Conservation (phyloP, 2,329 filamentous ascomycete genomes). For the Ascochyta lentis region DNA sequence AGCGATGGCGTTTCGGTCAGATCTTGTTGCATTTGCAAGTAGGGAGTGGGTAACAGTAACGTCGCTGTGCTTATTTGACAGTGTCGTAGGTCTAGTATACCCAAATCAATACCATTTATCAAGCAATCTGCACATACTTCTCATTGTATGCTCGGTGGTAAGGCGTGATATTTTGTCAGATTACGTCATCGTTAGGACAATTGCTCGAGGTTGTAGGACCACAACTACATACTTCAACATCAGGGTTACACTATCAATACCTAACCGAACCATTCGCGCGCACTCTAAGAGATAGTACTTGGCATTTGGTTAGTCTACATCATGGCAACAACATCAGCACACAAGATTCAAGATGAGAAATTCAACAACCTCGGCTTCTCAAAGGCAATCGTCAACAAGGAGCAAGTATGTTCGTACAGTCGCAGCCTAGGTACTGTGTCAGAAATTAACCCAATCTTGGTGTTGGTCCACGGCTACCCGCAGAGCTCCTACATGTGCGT, state of each 20-base stretch:
- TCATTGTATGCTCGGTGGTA: background rate
- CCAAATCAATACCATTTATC: constrained; percentile 3
- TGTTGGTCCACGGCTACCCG: constrained; percentile 45
- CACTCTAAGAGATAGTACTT: background rate
- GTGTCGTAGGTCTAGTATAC: constrained; percentile 4
- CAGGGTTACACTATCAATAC: no score
- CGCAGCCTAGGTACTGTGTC: constrained; percentile 31
- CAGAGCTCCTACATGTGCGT: constrained; percentile 39
- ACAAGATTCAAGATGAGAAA: constrained; percentile 39
- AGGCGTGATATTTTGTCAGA: constrained; percentile 3
- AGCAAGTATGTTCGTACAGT: constrained; percentile 37
- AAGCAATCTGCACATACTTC: background rate
- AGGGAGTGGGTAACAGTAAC: background rate
- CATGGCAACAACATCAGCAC: constrained; percentile 31
- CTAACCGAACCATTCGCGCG: background rate
- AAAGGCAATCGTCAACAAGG: constrained; percentile 35
- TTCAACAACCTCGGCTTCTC: constrained; percentile 35
- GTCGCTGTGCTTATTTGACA: background rate
- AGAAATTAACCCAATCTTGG: constrained; percentile 38
- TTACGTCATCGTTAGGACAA: constrained; percentile 4
- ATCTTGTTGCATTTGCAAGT: constrained; percentile 8
- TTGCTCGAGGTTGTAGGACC: no score
- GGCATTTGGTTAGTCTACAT: background rate
- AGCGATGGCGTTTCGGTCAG: constrained; percentile 41
- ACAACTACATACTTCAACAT: background rate